Conservation (phyloP, 2,329 filamentous ascomycete genomes). For the Tolypocladium sp. region DNA sequence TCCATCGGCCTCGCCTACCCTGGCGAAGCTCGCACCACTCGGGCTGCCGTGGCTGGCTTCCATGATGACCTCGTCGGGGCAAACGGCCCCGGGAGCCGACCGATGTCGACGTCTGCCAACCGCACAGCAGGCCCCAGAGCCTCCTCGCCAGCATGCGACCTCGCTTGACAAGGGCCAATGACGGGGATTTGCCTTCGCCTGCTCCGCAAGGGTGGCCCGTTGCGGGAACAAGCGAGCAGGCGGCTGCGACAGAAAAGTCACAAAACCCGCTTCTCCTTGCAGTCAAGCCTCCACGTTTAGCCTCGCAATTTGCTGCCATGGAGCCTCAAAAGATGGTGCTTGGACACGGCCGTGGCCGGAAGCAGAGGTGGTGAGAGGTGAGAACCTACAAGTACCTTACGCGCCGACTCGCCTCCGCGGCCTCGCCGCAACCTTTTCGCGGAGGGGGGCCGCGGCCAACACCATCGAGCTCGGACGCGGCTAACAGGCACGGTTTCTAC, state of each 20-base stretch:
- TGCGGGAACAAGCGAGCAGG: neutral
- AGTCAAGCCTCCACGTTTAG: neutral
- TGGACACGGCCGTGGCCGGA: neutral
- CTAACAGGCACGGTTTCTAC: neutral
- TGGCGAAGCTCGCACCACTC: neutral
- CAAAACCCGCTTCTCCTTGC: neutral
- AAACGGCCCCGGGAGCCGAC: neutral
- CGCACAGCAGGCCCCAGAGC: neutral
- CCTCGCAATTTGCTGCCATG: neutral
- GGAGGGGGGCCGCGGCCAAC: neutral
- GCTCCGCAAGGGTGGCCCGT: neutral
- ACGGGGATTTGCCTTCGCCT: neutral
- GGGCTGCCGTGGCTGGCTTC: neutral
- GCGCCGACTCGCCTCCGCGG: neutral
- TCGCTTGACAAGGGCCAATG: conserved; percentile 7
- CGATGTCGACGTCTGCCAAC: neutral
- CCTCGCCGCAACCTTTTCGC: neutral
- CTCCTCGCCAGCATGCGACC: neutral
- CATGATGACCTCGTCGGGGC: neutral
- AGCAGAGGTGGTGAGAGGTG: neutral
- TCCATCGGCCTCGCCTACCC: neutral
- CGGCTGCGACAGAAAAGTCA: neutral
- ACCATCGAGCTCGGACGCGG: neutral
- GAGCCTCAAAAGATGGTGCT: neutral
- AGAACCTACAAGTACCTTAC: neutral